phyloP scores from a whole-genome alignment of 768 basidiomycete species.

The Gelatoporia subvermispora region DNA sequence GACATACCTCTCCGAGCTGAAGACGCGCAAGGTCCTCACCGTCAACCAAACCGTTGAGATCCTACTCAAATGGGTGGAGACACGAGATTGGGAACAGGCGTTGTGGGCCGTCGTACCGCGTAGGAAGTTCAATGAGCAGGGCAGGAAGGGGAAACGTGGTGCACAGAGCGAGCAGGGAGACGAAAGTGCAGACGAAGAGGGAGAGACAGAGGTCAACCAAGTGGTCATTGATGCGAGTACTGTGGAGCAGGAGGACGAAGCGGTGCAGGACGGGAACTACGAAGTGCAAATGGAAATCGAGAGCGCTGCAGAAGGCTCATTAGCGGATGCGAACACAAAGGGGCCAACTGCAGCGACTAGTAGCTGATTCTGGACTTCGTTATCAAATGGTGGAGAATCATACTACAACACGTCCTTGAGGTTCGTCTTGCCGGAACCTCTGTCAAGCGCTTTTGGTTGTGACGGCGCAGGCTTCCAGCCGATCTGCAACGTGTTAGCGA shows the following conservation, averaged over 20 bases:
- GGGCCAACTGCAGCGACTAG: neutral
- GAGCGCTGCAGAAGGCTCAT: neutral
- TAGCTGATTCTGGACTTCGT: neutral
- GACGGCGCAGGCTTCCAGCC: constrained; percentile 75
- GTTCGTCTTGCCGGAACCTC: constrained; percentile 57
- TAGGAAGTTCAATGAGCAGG: constrained; percentile 69
- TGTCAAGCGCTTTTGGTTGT: constrained; percentile 61
- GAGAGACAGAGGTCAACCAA: constrained; percentile 8
- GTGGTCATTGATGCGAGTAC: constrained; percentile 1
- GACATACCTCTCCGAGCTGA: constrained; percentile 77
- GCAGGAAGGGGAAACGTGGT: constrained; percentile 19
- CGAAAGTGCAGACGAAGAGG: constrained; percentile 15
- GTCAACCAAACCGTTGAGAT: constrained; percentile 97
- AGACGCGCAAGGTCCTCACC: constrained; percentile 92
- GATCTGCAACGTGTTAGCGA: constrained; percentile 42
- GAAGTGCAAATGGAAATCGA: neutral
- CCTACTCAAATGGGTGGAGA: constrained; percentile 84
- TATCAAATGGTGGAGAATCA: neutral
- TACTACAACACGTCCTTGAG: constrained; percentile 55
- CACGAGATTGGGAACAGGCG: constrained; percentile 79
- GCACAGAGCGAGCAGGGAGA: constrained; percentile 15
- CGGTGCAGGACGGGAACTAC: constrained; percentile 9
- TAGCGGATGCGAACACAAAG: neutral
- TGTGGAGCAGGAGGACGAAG: constrained; percentile 9
- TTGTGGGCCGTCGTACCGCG: constrained; percentile 88